These are phyloP conservation scores for Camelina laxa DNA, from an alignment of 345 rosid species.

Conservation along the genomic window DNA sequence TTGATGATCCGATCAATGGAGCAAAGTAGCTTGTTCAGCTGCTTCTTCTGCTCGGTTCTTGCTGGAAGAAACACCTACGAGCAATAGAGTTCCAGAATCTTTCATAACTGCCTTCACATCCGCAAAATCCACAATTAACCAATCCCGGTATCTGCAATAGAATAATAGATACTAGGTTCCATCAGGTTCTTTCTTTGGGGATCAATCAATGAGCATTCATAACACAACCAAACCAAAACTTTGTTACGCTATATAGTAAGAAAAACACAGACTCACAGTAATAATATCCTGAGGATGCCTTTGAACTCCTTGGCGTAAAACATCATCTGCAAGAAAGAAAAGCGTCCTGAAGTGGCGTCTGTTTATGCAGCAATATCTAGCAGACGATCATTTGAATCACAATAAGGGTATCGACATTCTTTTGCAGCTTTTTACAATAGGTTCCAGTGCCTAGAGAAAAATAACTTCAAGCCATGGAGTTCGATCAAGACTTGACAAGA, in stretches of 20 bases:
- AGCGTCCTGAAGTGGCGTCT: conserved; percentile 96
- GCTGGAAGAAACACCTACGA: conserved; percentile 97
- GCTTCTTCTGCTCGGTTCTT: conserved; percentile 99
- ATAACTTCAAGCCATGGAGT: no score
- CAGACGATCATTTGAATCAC: conserved; percentile 95
- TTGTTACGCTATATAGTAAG: conserved; percentile 7
- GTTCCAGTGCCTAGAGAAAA: conserved; percentile 85
- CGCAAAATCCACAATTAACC: conserved; percentile 97
- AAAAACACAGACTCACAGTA: conserved; percentile 59
- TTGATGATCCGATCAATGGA: conserved; percentile 97
- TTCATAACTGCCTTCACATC: conserved; percentile 98
- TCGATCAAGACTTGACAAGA: no score
- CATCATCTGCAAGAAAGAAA: conserved; percentile 99
- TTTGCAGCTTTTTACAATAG: conserved; percentile 92
- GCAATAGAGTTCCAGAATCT: conserved; percentile 98
- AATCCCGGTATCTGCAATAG: conserved; percentile 86
- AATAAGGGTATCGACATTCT: conserved; percentile 94
- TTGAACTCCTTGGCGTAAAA: conserved; percentile 98
- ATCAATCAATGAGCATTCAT: conserved; percentile 17
- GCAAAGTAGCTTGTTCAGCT: conserved; percentile 98
- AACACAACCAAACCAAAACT: conserved; percentile 14
- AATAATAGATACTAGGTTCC: conserved; percentile 11
- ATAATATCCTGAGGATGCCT: conserved; percentile 98
- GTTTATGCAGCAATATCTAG: conserved; percentile 98
- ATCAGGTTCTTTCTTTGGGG: conserved; percentile 15